Conservation (phyloP, 768 basidiomycete genomes). For the Candolleomyces aberdarensis region DNA sequence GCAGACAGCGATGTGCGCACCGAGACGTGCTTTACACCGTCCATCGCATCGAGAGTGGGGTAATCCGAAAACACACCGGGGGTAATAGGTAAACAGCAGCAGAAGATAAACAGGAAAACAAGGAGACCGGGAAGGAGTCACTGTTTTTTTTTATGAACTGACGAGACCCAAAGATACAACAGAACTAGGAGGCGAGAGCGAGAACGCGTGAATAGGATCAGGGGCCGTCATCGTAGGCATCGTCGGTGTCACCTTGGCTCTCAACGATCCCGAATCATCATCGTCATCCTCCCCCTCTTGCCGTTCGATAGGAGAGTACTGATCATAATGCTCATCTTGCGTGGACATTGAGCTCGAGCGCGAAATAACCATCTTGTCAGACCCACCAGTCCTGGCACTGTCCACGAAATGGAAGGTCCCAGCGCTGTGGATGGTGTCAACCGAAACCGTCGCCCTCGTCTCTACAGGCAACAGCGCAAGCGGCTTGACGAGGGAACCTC, state of each 20-base stretch:
- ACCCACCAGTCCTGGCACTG: too few relatives aligned
- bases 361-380: neutral
- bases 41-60: too few relatives aligned
- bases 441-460: neutral
- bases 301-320: too few relatives aligned
- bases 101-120: neutral
- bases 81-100: neutral
- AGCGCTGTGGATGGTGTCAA: neutral
- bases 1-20: too few relatives aligned
- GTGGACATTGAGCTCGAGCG: neutral
- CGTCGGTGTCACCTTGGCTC: neutral
- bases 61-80: neutral
- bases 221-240: neutral
- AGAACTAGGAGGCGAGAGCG: neutral
- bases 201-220: neutral
- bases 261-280: neutral
- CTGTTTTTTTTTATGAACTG: neutral
- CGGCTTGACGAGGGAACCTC: conserved; percentile 48
- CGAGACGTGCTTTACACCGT: too few relatives aligned
- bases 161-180: conserved; percentile 3
- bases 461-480: conserved; percentile 24
- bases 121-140: neutral
- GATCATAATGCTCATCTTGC: neutral
- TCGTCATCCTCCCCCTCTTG: too few relatives aligned
- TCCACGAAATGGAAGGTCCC: neutral